Percentiles rank a stretch among this genome's conserved stretches.
Conservation (phyloP, 257 asterid genomes). For the Nicotiana knightiana region DNA sequence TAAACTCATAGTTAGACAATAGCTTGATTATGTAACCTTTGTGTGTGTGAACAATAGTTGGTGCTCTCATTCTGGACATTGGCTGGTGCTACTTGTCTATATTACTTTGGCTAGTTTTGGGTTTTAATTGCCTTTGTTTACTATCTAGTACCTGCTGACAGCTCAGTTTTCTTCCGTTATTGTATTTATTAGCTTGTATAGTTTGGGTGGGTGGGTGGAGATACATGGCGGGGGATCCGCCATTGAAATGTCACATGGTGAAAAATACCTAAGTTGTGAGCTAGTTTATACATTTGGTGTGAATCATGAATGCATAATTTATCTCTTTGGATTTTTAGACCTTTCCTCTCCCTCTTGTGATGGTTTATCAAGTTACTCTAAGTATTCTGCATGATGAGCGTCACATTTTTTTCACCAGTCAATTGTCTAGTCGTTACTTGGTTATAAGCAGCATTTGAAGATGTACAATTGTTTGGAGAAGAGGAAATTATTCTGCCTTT, state of each 20-base stretch:
- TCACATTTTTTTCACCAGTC: not conserved
- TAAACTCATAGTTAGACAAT: not conserved
- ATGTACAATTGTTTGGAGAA: not conserved
- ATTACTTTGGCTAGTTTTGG: constrained; percentile 4
- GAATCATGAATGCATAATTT: not conserved
- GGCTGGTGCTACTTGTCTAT: constrained; percentile 1
- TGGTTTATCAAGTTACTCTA: not conserved
- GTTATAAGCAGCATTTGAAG: not conserved
- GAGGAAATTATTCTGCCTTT: not conserved
- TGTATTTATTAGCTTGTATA: not conserved
- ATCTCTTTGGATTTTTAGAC: not conserved
- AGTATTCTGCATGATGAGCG: not conserved
- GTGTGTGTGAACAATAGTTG: not conserved
- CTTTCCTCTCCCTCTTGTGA: not conserved
- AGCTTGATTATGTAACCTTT: not conserved
- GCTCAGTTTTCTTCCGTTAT: not conserved
- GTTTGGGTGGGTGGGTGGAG: not conserved
- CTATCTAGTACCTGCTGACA: not conserved
- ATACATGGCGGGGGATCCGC: not conserved
- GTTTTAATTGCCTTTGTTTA: not conserved
- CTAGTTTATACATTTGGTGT: not conserved
- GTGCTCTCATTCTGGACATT: not conserved
- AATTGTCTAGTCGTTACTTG: not conserved
- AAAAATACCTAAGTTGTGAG: not conserved
- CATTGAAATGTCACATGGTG: not conserved